Percentiles rank a stretch among this genome's conserved stretches.
Evolutionary conservation across 2,329 filamentous ascomycete species (phyloP).

Genomic region (Colletotrichum chrysophilum): DNA sequence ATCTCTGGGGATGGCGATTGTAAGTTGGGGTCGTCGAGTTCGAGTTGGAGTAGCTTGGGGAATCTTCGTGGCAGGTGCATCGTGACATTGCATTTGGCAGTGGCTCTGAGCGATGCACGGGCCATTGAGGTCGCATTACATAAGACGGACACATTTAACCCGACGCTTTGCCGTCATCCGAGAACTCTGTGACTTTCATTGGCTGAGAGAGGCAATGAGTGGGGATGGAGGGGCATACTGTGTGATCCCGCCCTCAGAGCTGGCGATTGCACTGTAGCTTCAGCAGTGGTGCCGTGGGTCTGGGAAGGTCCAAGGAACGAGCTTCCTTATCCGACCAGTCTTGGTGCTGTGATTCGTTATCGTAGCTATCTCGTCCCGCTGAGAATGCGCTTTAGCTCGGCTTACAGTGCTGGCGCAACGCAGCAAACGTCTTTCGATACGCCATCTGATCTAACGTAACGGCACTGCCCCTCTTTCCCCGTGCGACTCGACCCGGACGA

Average conservation of each 20-base stretch:
- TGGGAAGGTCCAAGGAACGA: not conserved
- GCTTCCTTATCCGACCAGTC: slow-evolving; percentile 11
- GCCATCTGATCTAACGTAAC: not conserved
- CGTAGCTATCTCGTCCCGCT: slow-evolving; percentile 8
- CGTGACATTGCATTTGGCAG: not conserved
- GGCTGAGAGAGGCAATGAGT: not conserved
- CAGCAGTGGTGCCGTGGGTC: not conserved
- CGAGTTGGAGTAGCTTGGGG: not conserved
- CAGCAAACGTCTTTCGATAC: not conserved
- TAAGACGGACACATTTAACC: not conserved
- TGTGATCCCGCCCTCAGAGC: not conserved
- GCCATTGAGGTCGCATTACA: fast-evolving
- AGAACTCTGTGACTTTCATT: not conserved
- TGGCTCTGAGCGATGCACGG: not conserved
- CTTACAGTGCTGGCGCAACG: slow-evolving; percentile 7
- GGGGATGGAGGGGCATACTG: not conserved
- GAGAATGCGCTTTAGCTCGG: not conserved
- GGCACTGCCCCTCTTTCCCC: slow-evolving; percentile 14
- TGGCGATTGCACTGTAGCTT: slow-evolving; percentile 8
- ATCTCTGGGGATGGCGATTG: not conserved
- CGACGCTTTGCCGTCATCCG: not conserved
- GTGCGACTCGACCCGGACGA: not conserved
- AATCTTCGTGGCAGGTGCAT: not conserved
- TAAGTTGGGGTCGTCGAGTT: not conserved
- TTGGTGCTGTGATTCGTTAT: slow-evolving; percentile 4